Evolutionary conservation across 73 alveolate species (phyloP).

Genomic region (Breviolum minutum): DNA sequence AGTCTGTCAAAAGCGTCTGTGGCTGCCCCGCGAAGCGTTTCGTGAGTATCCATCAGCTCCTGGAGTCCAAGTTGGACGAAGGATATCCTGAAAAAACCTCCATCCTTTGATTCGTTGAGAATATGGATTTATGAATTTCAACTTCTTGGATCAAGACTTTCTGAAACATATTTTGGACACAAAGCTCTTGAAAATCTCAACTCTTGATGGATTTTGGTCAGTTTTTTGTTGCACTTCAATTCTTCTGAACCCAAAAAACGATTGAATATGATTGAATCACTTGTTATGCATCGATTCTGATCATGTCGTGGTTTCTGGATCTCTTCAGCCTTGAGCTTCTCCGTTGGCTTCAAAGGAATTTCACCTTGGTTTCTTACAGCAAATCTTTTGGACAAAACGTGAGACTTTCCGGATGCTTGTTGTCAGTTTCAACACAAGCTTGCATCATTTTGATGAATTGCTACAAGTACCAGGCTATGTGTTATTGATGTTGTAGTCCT

Average conservation of each 20-base stretch:
- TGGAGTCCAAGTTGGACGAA: not conserved
- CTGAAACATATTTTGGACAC: too few relatives aligned
- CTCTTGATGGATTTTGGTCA: too few relatives aligned
- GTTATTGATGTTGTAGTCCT: too few relatives aligned
- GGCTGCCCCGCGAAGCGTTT: constrained; percentile 7
- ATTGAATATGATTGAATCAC: not conserved
- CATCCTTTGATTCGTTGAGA: too few relatives aligned
- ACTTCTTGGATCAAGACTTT: too few relatives aligned
- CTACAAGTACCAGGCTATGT: too few relatives aligned
- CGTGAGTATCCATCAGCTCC: constrained; percentile 48
- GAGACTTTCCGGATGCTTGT: not conserved
- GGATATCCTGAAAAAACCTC: too few relatives aligned
- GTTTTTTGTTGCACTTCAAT: not conserved
- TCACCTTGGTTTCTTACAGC: not conserved
- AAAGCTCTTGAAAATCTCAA: too few relatives aligned
- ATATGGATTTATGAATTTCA: too few relatives aligned
- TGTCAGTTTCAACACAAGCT: not conserved
- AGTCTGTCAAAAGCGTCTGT: not conserved
- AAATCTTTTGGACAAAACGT: not conserved
- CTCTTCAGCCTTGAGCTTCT: constrained; percentile 13
- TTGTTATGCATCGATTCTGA: too few relatives aligned
- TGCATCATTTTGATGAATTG: not conserved
- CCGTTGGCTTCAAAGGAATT: constrained; percentile 30
- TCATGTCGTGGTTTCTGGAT: not conserved
- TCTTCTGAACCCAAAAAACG: not conserved